Base-by-base conservation (phyloP, 257 asterid genomes). In the Solanum gracilifrons region DNA sequence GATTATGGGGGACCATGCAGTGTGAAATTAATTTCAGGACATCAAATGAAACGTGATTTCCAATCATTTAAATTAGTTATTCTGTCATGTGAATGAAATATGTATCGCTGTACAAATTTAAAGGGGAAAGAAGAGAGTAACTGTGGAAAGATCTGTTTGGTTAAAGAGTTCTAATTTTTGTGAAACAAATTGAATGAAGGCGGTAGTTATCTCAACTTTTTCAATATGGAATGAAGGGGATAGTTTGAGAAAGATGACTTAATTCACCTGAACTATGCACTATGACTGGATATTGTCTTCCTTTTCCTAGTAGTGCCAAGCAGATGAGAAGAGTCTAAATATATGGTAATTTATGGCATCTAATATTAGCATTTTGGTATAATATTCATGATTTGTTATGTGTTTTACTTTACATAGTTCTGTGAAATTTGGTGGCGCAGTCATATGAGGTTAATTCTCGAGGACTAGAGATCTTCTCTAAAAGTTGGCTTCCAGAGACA, bases 401-500 rank as follows among this genome's bases (percentile, higher is more conserved):
- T 48, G 43, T 18, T 29, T 31, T 48, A 27, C 39, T 12, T 82
- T 18, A 18, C 43, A 82, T 29, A 46, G 2, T 46, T 48, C 11
- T 80, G 15, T 29, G 85, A 29, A 46, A 46, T 74, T 86, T 64
- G 31, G 32, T 79, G 73, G 85, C 23, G n/a, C 91, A 92, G 94
- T 89, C 90, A 36, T 91, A 83, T 85, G 89, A 89, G 33, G 84
- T 35, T 46, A 92, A 91, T 87, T 91, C 93, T 21, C 87, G 90
- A 74, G 93, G 94, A 82, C 60, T 64, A 31, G 89, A 88, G 71
- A 88, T 92, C 87, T 91, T 91, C 88, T 88, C 92, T 7, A 91
- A 91, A 60, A 88, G 90, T 86, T 92, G 94, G 94, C 72, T 86
- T 77, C 94, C 91, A 35, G 90, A 87, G 85, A 84, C 64, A 12